phyloP scores from a whole-genome alignment of 2,329 filamentous ascomycete genomes.

The Aspergillus sp. region DNA sequence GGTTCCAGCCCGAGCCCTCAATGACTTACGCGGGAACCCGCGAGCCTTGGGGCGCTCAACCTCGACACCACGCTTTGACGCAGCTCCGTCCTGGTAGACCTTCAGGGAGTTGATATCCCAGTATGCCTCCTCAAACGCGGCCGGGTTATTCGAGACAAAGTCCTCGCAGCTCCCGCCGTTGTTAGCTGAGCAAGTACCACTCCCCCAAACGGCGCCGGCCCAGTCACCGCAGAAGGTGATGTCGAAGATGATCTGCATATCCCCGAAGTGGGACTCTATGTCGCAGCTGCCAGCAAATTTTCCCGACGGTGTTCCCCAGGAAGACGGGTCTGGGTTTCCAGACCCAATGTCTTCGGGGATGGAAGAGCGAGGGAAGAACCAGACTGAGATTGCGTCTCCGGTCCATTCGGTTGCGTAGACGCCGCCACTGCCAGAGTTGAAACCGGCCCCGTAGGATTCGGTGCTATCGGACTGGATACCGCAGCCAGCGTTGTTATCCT shows the following conservation, averaged over 20 bases:
- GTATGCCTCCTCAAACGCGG: slow-evolving; percentile 69
- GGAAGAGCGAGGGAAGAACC: slow-evolving; percentile 72
- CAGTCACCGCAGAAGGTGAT: slow-evolving; percentile 86
- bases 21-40: background rate
- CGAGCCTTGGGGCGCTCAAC: background rate
- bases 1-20: background rate
- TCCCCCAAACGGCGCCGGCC: slow-evolving; percentile 70
- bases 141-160: slow-evolving; percentile 70
- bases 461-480: slow-evolving; percentile 51
- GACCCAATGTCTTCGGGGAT: slow-evolving; percentile 65
- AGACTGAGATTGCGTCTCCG: slow-evolving; percentile 68
- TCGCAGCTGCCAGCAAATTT: slow-evolving; percentile 70
- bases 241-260: slow-evolving; percentile 70
- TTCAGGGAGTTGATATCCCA: slow-evolving; percentile 74
- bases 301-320: slow-evolving; percentile 70
- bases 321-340: slow-evolving; percentile 61
- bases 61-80: background rate
- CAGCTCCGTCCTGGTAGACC: slow-evolving; percentile 52
- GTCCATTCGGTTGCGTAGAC: slow-evolving; percentile 79
- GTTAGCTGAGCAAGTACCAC: slow-evolving; percentile 57
- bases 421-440: slow-evolving; percentile 69
- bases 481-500: slow-evolving; percentile 59
- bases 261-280: slow-evolving; percentile 66
- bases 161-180: slow-evolving; percentile 64
- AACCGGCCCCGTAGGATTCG: slow-evolving; percentile 63